Conservation (phyloP, 495 filamentous ascomycete species). For the Lasiosphaeris hirsuta region DNA sequence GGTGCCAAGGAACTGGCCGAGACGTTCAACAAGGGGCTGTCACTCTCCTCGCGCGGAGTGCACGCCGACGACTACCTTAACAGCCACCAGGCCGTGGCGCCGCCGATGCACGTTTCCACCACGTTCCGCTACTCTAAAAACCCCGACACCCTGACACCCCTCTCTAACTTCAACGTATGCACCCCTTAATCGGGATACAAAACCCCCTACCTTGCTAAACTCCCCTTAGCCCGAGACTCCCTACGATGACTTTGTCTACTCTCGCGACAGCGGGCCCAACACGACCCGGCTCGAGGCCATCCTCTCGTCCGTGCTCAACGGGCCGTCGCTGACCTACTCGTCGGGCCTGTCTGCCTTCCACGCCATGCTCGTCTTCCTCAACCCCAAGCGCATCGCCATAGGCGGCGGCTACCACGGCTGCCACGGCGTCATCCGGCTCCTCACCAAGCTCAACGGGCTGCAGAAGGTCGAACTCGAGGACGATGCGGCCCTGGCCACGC, state of each 20-base stretch:
- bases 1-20: slow-evolving; percentile 22
- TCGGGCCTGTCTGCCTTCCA: slow-evolving; percentile 88
- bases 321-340: slow-evolving; percentile 67
- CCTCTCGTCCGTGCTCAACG: slow-evolving; percentile 68
- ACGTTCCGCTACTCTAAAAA: slow-evolving; percentile 78
- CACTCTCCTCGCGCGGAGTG: slow-evolving; percentile 67
- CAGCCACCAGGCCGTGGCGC: slow-evolving; percentile 70
- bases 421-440: slow-evolving; percentile 73
- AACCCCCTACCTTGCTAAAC: background rate
- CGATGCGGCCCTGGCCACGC: slow-evolving; percentile 36
- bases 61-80: slow-evolving; percentile 83
- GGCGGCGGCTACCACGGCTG: slow-evolving; percentile 89
- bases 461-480: slow-evolving; percentile 60
- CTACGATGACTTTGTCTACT: slow-evolving; percentile 67
- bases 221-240: slow-evolving; percentile 34
- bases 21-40: slow-evolving; percentile 36
- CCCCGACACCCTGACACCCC: slow-evolving; percentile 57
- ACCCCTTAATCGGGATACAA: background rate
- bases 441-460: slow-evolving; percentile 67
- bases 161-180: slow-evolving; percentile 43
- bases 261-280: slow-evolving; percentile 70
- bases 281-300: slow-evolving; percentile 79
- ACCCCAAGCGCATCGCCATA: slow-evolving; percentile 75
- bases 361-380: slow-evolving; percentile 70
- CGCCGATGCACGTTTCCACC: slow-evolving; percentile 81